Base-by-base conservation (phyloP, 257 asterid genomes). In the Solanum pinnatisectum region DNA sequence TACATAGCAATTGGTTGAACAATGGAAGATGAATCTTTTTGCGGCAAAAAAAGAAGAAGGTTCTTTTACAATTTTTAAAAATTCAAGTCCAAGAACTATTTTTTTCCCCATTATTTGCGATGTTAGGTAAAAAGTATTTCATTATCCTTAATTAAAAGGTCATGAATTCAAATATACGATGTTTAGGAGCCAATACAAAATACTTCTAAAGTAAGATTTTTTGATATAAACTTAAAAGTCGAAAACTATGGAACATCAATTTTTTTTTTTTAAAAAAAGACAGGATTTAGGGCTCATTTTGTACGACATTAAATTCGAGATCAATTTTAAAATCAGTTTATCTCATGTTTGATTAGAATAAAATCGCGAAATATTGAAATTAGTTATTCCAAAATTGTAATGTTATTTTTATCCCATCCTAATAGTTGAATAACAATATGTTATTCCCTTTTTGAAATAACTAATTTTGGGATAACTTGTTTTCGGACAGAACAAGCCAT, bases 401-500 rank as follows among this genome's bases (percentile, higher is more conserved):
- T 46, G 20, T 46, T 12, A 44, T 44, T 42, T 46, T 46, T 14
- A 14, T 46, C 20, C 20, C 20, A 46, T 7, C 7, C 7, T 46
- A 46, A 46, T 4, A 46, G 56, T 46, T 20, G 0, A 46, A 46
- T 46, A 46, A 46, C 0, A 44, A 12, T n/a, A n/a, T n/a, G n/a
- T n/a, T n/a, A n/a, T n/a, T n/a, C 0, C 16, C 52, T 44, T 44
- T 2, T 11, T 44, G 52, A 44, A 44, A 44, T 44, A 44, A 13
- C 4, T 44, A 46, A 18, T 56, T 52, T 18, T 0, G 10, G 1
- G 3, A 56, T 56, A 63, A 63, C 4, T 63, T 63, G 0, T n/a
- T n/a, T 4, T 5, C 0, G 0, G 7, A 5, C 0, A 0, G 1
- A 10, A 9, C 1, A 1, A 63, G 32, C 30, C 15, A n/a, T 59